These are phyloP conservation scores for Mycosphaerella arachidis DNA, from an alignment of 2,329 filamentous ascomycete genomes.

Conservation along the genomic window DNA sequence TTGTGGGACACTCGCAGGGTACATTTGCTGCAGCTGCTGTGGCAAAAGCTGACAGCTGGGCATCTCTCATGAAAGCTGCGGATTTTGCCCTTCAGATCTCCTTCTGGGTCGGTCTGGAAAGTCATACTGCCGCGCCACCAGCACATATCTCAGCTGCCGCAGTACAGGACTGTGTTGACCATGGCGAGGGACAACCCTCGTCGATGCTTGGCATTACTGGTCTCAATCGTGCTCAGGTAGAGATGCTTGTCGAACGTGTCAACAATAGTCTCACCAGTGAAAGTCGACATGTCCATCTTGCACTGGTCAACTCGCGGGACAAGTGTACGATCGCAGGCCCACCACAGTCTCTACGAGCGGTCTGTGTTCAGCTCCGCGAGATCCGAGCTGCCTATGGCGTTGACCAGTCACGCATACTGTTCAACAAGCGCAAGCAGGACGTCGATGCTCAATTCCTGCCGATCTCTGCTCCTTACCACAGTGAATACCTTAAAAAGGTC, in stretches of 20 bases:
- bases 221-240: conserved; percentile 59
- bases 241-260: neutral
- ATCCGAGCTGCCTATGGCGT: conserved; percentile 90
- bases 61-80: conserved; percentile 74
- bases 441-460: conserved; percentile 94
- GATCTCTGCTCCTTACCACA: conserved; percentile 95
- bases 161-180: conserved; percentile 50
- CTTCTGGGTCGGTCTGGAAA: conserved; percentile 95
- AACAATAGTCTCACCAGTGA: neutral
- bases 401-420: conserved; percentile 86
- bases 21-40: conserved; percentile 87
- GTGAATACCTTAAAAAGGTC: conserved; percentile 63
- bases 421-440: conserved; percentile 88
- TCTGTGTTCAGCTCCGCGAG: conserved; percentile 87
- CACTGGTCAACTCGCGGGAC: neutral
- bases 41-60: conserved; percentile 83
- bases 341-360: conserved; percentile 86
- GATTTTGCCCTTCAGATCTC: conserved; percentile 79
- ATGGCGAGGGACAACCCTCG: conserved; percentile 84
- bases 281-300: neutral
- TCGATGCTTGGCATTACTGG: conserved; percentile 97
- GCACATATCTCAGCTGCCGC: conserved; percentile 81
- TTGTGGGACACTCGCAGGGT: conserved; percentile 92
- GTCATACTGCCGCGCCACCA: conserved; percentile 89
- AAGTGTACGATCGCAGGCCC: conserved; percentile 69